A percentile compares a stretch with the other conserved stretches of the same genome.
Evolutionary conservation across 2,329 filamentous ascomycete species (phyloP).

Genomic region (Alternaria triticimaculans): DNA sequence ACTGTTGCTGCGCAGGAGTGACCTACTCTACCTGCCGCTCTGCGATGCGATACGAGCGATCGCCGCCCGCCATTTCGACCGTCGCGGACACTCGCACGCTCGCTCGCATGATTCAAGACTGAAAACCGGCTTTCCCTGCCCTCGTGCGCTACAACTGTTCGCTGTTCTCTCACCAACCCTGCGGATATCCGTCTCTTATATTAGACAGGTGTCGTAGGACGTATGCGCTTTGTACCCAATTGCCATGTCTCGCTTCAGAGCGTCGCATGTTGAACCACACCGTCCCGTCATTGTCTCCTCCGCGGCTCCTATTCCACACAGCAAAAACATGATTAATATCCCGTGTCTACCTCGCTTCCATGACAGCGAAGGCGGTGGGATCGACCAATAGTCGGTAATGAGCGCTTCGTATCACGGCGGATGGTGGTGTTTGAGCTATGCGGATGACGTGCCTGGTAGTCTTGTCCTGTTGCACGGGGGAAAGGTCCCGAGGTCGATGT

Average conservation of each 20-base stretch:
- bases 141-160: conserved; percentile 1
- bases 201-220: not conserved
- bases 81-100: not conserved
- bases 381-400: not conserved
- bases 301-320: conserved; percentile 1
- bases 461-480: conserved; percentile 3
- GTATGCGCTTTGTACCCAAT: conserved; percentile 1
- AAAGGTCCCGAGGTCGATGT: not conserved
- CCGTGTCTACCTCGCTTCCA: not conserved
- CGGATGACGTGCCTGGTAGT: conserved; percentile 12
- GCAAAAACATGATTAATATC: not conserved
- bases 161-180: conserved; percentile 7
- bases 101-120: not conserved
- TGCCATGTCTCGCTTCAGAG: conserved; percentile 1
- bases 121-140: conserved; percentile 18
- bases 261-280: not conserved
- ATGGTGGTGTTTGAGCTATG: conserved; percentile 9
- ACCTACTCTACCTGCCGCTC: not conserved
- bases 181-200: conserved; percentile 18
- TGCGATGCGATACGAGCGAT: conserved; percentile 6
- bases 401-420: not conserved
- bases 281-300: not conserved
- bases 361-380: conserved; percentile 11
- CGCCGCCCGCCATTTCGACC: not conserved
- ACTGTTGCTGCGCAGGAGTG: not conserved